Conservation (phyloP, 108 stramenopile species). For the Cyclotella choctawhatcheeana region DNA sequence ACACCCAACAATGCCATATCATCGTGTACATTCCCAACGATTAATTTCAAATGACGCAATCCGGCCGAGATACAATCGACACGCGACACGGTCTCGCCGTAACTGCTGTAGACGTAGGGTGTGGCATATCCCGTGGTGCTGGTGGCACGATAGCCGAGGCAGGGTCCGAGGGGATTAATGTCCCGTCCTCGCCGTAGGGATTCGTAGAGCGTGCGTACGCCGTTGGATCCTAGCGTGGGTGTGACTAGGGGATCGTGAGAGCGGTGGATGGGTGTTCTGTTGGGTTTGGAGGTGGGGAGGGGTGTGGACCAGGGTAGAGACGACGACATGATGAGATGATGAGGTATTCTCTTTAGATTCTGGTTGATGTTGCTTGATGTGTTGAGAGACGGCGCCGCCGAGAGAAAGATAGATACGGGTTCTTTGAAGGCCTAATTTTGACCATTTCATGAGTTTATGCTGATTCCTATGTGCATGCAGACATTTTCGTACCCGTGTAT, state of each 20-base stretch:
- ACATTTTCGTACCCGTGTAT: no score
- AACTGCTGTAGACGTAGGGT: slow-evolving; percentile 83
- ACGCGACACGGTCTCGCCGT: slow-evolving; percentile 77
- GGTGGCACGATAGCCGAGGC: slow-evolving; percentile 81
- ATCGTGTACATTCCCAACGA: slow-evolving; percentile 70
- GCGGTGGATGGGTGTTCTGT: slow-evolving; percentile 48
- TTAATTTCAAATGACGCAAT: slow-evolving; percentile 56
- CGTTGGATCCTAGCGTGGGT: slow-evolving; percentile 66
- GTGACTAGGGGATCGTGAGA: slow-evolving; percentile 53
- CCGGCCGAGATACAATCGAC: slow-evolving; percentile 83
- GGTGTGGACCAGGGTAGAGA: slow-evolving; percentile 41
- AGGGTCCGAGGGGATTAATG: slow-evolving; percentile 83
- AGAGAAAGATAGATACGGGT: no score
- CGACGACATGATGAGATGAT: no score
- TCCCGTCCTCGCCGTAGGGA: slow-evolving; percentile 71
- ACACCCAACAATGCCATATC: slow-evolving; percentile 78
- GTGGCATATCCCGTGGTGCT: slow-evolving; percentile 74
- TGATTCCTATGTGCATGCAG: not conserved
- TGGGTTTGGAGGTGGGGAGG: slow-evolving; percentile 34
- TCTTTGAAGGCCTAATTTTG: no score
- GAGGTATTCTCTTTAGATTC: no score
- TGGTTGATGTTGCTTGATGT: no score
- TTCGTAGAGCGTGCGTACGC: slow-evolving; percentile 84
- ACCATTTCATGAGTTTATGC: no score
- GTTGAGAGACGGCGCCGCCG: no score